These are phyloP conservation scores for Diaporthe australafricana DNA, from an alignment of 2,329 filamentous ascomycete species.

Conservation along the genomic window DNA sequence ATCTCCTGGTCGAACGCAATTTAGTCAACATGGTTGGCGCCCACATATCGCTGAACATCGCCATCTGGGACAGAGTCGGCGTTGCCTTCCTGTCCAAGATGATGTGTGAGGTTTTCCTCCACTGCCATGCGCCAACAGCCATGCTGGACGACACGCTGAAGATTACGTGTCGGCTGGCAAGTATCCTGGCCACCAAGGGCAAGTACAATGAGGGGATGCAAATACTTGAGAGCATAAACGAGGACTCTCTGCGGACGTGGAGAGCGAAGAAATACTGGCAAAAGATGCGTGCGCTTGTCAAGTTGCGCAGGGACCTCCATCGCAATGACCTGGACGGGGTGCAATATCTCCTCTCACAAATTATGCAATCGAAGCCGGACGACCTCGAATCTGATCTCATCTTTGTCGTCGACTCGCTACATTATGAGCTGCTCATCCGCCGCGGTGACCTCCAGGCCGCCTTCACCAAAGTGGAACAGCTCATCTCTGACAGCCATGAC, in stretches of 20 bases:
- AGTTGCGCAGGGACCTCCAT: conserved; percentile 72
- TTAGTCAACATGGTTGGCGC: conserved; percentile 79
- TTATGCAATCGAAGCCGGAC: conserved; percentile 62
- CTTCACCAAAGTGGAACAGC: conserved; percentile 59
- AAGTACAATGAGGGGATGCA: conserved; percentile 76
- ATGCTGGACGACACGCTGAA: conserved; percentile 83
- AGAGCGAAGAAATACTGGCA: conserved; percentile 82
- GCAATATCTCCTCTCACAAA: conserved; percentile 61
- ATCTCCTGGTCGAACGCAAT: conserved; percentile 82
- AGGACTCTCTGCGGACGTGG: conserved; percentile 71
- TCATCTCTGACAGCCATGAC: conserved; percentile 55
- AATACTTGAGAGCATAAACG: conserved; percentile 61
- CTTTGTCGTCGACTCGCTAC: conserved; percentile 62
- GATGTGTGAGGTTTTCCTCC: conserved; percentile 79
- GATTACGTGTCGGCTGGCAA: conserved; percentile 77
- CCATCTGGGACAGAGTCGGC: conserved; percentile 83
- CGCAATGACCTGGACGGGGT: conserved; percentile 64
- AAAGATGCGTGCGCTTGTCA: conserved; percentile 74
- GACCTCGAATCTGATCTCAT: conserved; percentile 65
- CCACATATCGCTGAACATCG: conserved; percentile 77
- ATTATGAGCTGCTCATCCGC: conserved; percentile 63
- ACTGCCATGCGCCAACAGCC: conserved; percentile 71
- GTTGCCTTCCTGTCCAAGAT: conserved; percentile 65
- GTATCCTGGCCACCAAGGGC: conserved; percentile 74
- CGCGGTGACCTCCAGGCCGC: conserved; percentile 60